phyloP scores from a whole-genome alignment of 225 moss, liverwort and hornwort species.

The Pseudisothecium myosuroides region DNA sequence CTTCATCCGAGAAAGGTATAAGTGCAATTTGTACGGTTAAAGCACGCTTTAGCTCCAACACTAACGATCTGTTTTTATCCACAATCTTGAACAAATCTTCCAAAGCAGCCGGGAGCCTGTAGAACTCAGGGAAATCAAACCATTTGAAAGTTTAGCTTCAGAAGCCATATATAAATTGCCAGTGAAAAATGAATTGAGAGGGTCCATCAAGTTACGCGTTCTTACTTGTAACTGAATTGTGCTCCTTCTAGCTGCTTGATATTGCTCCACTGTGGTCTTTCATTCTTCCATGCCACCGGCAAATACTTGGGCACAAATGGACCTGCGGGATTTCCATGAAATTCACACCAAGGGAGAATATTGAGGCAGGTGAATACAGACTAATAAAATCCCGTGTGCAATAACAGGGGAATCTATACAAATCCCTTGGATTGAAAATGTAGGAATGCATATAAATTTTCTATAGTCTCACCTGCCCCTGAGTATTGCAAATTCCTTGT shows the following conservation, averaged over 20 bases:
- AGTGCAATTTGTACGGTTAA: slow-evolving; percentile 15
- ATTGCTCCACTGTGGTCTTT: neutral
- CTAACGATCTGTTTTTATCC: neutral
- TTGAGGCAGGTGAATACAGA: neutral
- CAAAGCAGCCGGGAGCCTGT: neutral
- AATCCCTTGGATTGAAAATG: too few species aligned
- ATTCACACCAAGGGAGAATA: too few species aligned
- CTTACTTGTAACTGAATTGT: too few species aligned
- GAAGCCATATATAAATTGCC: too few species aligned
- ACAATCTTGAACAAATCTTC: neutral
- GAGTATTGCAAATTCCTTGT: neutral
- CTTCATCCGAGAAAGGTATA: slow-evolving; percentile 28
- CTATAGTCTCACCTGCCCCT: neutral
- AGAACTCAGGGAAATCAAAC: neutral
- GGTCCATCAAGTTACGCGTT: neutral
- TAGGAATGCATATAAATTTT: too few species aligned
- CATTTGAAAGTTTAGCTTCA: neutral
- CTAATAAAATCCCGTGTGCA: neutral
- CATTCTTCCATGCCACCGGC: neutral
- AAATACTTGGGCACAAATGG: neutral
- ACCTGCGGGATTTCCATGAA: neutral
- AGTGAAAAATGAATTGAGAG: neutral
- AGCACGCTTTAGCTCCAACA: neutral
- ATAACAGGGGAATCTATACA: neutral
- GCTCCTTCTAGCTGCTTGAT: neutral